Evolutionary conservation across 306 rosid species (phyloP), one percentile per base, ranked within the genome.

Genomic region (Luffa acutangula): DNA sequence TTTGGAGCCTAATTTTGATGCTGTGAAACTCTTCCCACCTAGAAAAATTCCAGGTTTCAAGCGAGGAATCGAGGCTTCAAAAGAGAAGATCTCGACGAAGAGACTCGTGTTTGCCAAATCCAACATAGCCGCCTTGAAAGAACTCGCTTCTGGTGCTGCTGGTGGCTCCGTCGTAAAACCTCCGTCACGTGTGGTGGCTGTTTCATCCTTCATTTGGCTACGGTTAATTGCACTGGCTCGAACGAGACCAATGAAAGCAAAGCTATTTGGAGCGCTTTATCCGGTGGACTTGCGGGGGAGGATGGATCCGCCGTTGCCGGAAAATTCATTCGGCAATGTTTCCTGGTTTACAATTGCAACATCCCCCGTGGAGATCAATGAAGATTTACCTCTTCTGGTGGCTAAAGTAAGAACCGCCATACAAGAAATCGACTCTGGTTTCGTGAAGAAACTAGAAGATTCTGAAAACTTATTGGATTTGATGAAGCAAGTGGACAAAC

Each of bases 171-270:
- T 39, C 41, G 7, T 17, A 20, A 51, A 41, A 20, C 78, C 86
- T 0, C 83, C 85, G 3, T 83, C 89, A 0, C 82, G 90, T 2
- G 85, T 85, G 31, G 90, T 81, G 62, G 90, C 89, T 12, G 49
- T 87, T 13, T 88, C 91, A 0, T 57, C 86, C 31, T 85, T 88
- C 78, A 73, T 88, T 58, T 85, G 85, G 82, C 21, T 64, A 7
- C 87, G 89, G 1, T 62, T 82, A 51, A 45, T 78, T 15, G 81
- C 66, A 7, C 31, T 64, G 14, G 57, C 84, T 51, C 57, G 60
- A 74, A 31, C 45, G 21, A 64, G 52, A 31, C 71, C 80, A 9
- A 43, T 25, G 45, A 78, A n/a, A 18, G 31, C 71, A 20, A 12
- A 25, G 52, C 34, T 36, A 17, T 81, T 63, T 60, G 52, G 83